Evolutionary conservation across 202 grass and related monocot species (phyloP).

Genomic region (Digitaria exilis): DNA sequence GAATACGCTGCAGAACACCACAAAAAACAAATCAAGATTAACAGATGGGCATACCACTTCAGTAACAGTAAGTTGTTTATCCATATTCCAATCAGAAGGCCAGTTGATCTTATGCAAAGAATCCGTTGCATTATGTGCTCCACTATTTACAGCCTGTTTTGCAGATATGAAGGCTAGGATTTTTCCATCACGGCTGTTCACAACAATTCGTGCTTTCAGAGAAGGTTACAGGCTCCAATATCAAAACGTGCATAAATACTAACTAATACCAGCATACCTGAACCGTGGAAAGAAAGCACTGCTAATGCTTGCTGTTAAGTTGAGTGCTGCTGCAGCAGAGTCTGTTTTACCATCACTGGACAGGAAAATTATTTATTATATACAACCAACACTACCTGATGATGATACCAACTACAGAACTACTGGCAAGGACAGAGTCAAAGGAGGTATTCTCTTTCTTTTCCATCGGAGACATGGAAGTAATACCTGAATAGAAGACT

Average conservation of each 20-base stretch:
- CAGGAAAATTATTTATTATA: not conserved
- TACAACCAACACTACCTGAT: slow-evolving; percentile 12
- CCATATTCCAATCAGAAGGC: slow-evolving; percentile 41
- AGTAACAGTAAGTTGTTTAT: slow-evolving; percentile 12
- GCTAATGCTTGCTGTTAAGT: slow-evolving; percentile 58
- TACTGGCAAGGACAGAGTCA: not conserved
- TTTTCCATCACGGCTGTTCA: slow-evolving; percentile 70
- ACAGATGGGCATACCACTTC: slow-evolving; percentile 43
- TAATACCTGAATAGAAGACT: not conserved
- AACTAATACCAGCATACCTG: slow-evolving; percentile 54
- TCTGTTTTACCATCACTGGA: slow-evolving; percentile 41
- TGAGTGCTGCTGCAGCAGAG: slow-evolving; percentile 10
- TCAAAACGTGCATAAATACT: not conserved
- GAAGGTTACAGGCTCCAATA: not conserved
- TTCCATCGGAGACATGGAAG: not conserved
- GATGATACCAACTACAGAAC: not conserved
- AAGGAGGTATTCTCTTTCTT: not conserved
- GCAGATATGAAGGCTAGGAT: slow-evolving; percentile 79
- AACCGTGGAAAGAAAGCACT: slow-evolving; percentile 89
- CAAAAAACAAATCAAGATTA: not conserved
- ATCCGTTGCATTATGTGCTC: slow-evolving; percentile 72
- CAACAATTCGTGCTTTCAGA: slow-evolving; percentile 25
- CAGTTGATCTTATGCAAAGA: slow-evolving; percentile 66
- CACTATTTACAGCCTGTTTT: slow-evolving; percentile 77
- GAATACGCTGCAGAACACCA: not conserved